Percentiles rank a stretch among this genome's conserved stretches.
Evolutionary conservation across 345 rosid species (phyloP).

Genomic region (Salix exigua): DNA sequence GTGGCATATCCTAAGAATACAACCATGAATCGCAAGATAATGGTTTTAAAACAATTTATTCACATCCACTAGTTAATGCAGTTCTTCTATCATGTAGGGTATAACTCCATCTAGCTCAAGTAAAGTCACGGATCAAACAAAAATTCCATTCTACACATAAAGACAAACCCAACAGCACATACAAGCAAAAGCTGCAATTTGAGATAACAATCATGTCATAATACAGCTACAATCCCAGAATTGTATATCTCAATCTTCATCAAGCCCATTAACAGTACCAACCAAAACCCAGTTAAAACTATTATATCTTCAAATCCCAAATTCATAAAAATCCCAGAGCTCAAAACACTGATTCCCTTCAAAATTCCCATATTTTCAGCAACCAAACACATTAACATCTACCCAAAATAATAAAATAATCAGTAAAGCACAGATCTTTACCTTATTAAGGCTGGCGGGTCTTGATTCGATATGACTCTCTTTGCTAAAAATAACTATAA

Average conservation of each 20-base stretch:
- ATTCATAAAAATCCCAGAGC: background rate
- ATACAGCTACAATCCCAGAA: background rate
- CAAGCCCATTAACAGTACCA: background rate
- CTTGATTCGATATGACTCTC: conserved; percentile 57
- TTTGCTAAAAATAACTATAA: conserved; percentile 54
- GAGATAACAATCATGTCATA: background rate
- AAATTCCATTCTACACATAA: background rate
- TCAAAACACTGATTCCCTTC: background rate
- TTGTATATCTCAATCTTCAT: background rate
- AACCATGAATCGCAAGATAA: background rate
- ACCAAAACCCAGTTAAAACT: background rate
- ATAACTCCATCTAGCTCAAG: conserved; percentile 2
- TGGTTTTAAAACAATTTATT: background rate
- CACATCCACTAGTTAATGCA: background rate
- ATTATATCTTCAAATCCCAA: background rate
- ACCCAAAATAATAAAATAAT: background rate
- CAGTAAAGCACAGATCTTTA: conserved; percentile 17
- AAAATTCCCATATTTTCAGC: background rate
- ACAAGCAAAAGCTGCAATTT: background rate
- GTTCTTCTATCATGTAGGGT: background rate
- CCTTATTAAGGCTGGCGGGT: conserved; percentile 47
- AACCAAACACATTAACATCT: background rate
- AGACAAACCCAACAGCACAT: background rate
- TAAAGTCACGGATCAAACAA: background rate
- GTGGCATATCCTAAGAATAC: background rate